Evolutionary conservation across 805 yeast species (phyloP).

Genomic region (Teunomyces gatunensis): DNA sequence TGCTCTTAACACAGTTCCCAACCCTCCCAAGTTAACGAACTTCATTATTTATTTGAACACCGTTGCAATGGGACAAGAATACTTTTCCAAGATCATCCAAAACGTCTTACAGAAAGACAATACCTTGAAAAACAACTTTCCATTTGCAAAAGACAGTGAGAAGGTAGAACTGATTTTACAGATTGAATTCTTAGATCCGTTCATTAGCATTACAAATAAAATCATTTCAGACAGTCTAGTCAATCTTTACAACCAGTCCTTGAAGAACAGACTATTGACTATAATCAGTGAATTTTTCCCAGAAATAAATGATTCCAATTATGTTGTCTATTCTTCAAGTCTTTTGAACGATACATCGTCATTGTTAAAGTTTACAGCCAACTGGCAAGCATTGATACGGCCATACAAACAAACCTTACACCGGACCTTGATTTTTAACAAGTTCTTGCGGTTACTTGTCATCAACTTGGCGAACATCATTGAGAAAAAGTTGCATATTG

Average conservation of each 20-base stretch:
- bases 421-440: slow-evolving; percentile 45
- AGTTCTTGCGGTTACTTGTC: slow-evolving; percentile 50
- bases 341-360: slow-evolving; percentile 31
- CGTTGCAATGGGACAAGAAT: slow-evolving; percentile 58
- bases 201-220: slow-evolving; percentile 11
- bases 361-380: slow-evolving; percentile 49
- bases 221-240: slow-evolving; percentile 37
- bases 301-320: slow-evolving; percentile 29
- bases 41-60: slow-evolving; percentile 74
- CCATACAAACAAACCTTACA: slow-evolving; percentile 66
- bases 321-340: slow-evolving; percentile 27
- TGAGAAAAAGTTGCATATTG: slow-evolving; percentile 65
- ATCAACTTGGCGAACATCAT: slow-evolving; percentile 52
- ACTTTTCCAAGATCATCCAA: slow-evolving; percentile 52
- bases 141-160: slow-evolving; percentile 37
- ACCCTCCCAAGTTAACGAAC: slow-evolving; percentile 48
- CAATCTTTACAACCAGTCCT: slow-evolving; percentile 47
- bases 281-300: slow-evolving; percentile 44
- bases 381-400: slow-evolving; percentile 61
- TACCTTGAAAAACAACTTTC: slow-evolving; percentile 24
- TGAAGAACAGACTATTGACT: slow-evolving; percentile 42
- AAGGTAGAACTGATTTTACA: slow-evolving; percentile 29
- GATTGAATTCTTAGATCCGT: slow-evolving; percentile 33
- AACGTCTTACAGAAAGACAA: slow-evolving; percentile 31
- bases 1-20: slow-evolving; percentile 23